Evolutionary conservation across 1,139 yeast genomes (phyloP).

Genomic region (Torulaspora globosa): DNA sequence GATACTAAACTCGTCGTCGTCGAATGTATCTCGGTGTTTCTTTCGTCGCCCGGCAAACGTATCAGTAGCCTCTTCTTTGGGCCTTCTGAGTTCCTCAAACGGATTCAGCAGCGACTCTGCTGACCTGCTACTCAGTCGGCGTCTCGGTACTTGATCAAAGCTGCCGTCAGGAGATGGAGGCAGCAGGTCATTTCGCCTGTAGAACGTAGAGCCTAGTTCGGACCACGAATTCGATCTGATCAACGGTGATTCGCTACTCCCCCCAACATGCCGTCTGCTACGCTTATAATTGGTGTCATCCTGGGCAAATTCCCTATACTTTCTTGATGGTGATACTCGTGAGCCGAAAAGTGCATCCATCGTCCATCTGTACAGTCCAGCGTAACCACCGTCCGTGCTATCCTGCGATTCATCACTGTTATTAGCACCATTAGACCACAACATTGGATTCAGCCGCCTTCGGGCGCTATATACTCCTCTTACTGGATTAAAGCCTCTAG

Average conservation of each 20-base stretch:
- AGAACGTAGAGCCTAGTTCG: constrained; percentile 26
- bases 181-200: constrained; percentile 29
- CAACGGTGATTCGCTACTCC: neutral
- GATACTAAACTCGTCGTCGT: constrained; percentile 10
- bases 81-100: constrained; percentile 12
- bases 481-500: neutral
- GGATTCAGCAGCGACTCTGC: constrained; percentile 16
- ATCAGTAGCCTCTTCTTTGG: constrained; percentile 21
- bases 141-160: constrained; percentile 6
- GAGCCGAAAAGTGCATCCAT: constrained; percentile 34
- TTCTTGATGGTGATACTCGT: constrained; percentile 29
- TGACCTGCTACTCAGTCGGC: neutral
- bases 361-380: constrained; percentile 33
- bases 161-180: constrained; percentile 18
- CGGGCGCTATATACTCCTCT: neutral
- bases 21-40: constrained; percentile 5
- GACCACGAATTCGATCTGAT: constrained; percentile 29
- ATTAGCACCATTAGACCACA: constrained; percentile 8
- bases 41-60: constrained; percentile 23
- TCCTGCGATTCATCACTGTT: constrained; percentile 16
- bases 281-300: constrained; percentile 27
- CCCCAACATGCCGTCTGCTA: constrained; percentile 1
- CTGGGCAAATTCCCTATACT: constrained; percentile 28
- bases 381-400: constrained; percentile 17
- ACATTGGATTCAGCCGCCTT: constrained; percentile 1